Evolutionary conservation across 129 eudicot species (phyloP).

Genomic region (Erigeron canadensis): DNA sequence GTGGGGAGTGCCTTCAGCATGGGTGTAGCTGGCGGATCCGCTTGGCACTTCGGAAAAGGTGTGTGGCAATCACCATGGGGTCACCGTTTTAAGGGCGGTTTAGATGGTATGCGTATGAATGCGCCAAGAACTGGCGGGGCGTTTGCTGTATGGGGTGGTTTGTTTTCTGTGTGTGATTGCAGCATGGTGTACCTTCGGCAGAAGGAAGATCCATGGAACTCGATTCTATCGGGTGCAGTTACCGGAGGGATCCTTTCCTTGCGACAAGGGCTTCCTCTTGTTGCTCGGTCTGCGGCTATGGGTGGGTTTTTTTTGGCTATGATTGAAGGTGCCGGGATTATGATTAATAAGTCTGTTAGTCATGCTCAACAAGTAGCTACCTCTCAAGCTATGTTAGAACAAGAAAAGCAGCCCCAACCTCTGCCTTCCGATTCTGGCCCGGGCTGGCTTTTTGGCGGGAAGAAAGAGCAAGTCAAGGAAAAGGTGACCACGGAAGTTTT

Average conservation of each 20-base stretch:
- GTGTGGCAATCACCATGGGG: conserved; percentile 53
- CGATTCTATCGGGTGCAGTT: conserved; percentile 75
- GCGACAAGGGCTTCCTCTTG: conserved; percentile 65
- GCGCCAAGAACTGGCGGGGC: conserved; percentile 72
- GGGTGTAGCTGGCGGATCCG: conserved; percentile 71
- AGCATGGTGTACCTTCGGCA: conserved; percentile 56
- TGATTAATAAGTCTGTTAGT: conserved; percentile 47
- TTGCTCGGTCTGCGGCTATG: conserved; percentile 49
- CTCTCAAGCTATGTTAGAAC: conserved; percentile 42
- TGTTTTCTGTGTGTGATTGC: conserved; percentile 68
- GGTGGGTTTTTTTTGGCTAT: conserved; percentile 67
- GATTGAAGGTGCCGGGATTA: conserved; percentile 78
- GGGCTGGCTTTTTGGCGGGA: conserved; percentile 30
- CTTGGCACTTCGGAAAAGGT: conserved; percentile 62
- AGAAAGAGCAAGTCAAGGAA: conserved; percentile 26
- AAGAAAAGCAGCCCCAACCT: neutral
- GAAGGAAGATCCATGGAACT: conserved; percentile 85
- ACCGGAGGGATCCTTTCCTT: conserved; percentile 67
- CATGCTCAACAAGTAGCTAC: conserved; percentile 42
- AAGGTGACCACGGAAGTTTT: conserved; percentile 27
- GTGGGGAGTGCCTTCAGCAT: conserved; percentile 56
- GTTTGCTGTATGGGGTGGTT: conserved; percentile 79
- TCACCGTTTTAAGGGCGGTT: conserved; percentile 53
- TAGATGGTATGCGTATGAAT: conserved; percentile 66
- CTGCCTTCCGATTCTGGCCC: neutral